Base-by-base conservation (phyloP, 2,329 filamentous ascomycete genomes). In the Penicillium sp. region DNA sequence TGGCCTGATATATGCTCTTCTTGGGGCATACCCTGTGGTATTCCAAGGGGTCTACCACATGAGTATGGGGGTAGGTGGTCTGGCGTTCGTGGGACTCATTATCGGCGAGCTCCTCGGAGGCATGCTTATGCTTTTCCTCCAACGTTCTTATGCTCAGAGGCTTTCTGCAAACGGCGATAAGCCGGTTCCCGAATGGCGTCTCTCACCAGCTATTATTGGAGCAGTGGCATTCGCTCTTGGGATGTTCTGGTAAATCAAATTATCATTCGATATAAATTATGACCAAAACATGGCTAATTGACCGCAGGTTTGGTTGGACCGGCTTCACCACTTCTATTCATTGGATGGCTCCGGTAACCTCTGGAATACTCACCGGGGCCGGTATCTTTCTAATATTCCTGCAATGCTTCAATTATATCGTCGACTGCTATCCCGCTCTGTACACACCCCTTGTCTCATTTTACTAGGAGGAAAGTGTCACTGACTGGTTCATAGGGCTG, bases 371-470 rank as follows among this genome's bases (percentile, higher is more conserved):
- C 23, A 62, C 59, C 6, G 68, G 67, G 3, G 70, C 70, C 30
- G 68, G 66, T 7, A 65, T 71, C 26, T 63, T 62, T 23, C 59
- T 62, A 17, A 69, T 71, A 46, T 71, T 72, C 47, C 47, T 71
- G 26, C 65, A 68, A 39, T 63, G 66, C 17, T 72, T 70, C 56
- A 71, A 70, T 32, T 70, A 75, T 39, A 45, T 75, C 29, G 65
- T 76, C 17, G 72, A 75, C 34, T 68, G 69, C 1, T 75, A 74
- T 53, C 60, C 74, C 21, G 65, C 66, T 23, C 58, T 74, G 72
- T 75, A 56, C 64, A 71, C 62, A 0, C 17, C 6, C n/a, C 2
- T 21, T 20, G 3, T 3, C 10, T 15, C 8, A 34, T 7, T 1
- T 3, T 24, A 8, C 36, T 34, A n/a, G n/a, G n/a, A n/a, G 20